Percentiles rank a stretch among this genome's conserved stretches.
phyloP scores from a whole-genome alignment of 768 basidiomycete genomes.

The Mycena metata region DNA sequence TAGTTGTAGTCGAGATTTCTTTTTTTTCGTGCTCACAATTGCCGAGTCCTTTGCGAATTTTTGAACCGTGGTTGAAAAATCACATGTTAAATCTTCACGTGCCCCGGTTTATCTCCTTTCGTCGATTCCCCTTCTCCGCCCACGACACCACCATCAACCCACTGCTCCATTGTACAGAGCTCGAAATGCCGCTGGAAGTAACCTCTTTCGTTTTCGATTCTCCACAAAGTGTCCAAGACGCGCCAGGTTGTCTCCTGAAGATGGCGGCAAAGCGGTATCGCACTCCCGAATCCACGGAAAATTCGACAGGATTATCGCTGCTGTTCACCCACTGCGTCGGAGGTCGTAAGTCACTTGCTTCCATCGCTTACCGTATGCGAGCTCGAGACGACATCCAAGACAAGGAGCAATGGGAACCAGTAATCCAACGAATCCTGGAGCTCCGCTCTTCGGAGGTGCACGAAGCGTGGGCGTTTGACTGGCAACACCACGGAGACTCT shows the following conservation, averaged over 20 bases:
- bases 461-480: conserved; percentile 50
- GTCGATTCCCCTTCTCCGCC: no score
- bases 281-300: background rate
- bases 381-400: conserved; percentile 31
- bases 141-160: no score
- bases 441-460: conserved; percentile 12
- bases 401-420: conserved; percentile 51
- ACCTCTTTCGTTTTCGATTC: conserved; percentile 27
- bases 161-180: no score
- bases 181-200: conserved; percentile 13
- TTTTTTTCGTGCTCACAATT: no score
- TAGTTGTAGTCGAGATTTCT: no score
- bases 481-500: conserved; percentile 48
- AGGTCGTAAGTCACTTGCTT: background rate
- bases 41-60: no score
- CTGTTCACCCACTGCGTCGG: conserved; percentile 36
- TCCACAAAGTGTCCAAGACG: conserved; percentile 30
- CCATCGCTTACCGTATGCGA: no score
- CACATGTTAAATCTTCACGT: no score
- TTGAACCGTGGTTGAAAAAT: no score
- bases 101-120: no score
- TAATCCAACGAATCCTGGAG: conserved; percentile 40
- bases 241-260: conserved; percentile 20
- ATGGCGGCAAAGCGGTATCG: conserved; percentile 31
- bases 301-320: conserved; percentile 15